These are phyloP conservation scores for Trametes meyenii DNA, from an alignment of 768 basidiomycete genomes.

Conservation along the genomic window DNA sequence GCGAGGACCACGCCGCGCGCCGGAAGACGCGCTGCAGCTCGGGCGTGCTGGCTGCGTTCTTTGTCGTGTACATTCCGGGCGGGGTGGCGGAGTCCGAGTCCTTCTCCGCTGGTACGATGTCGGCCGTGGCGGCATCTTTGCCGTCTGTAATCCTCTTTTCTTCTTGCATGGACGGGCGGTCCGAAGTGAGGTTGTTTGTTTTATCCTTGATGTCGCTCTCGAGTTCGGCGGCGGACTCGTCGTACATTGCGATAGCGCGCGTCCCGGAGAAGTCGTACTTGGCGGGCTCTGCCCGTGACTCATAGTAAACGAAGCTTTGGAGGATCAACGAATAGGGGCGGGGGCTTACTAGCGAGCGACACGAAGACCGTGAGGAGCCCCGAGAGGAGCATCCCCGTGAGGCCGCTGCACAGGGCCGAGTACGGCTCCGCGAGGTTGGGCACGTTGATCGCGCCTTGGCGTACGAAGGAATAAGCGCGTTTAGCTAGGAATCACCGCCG, in stretches of 20 bases:
- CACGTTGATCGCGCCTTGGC: constrained; percentile 36
- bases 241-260: constrained; percentile 36
- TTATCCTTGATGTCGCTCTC: too few species aligned
- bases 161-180: neutral
- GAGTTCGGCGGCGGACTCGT: constrained; percentile 9
- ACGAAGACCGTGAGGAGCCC: constrained; percentile 36
- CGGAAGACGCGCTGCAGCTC: constrained; percentile 32
- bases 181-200: neutral
- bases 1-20: constrained; percentile 35
- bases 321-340: neutral
- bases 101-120: neutral
- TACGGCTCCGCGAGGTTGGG: constrained; percentile 38
- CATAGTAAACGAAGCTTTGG: neutral
- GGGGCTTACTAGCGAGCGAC: constrained; percentile 33
- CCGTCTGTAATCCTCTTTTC: neutral
- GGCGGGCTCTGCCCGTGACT: constrained; percentile 30
- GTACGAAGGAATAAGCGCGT: too few species aligned
- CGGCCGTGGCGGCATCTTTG: constrained; percentile 11
- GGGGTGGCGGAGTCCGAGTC: neutral
- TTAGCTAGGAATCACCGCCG: too few species aligned
- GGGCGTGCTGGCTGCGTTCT: constrained; percentile 3
- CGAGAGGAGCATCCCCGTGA: constrained; percentile 36
- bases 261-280: constrained; percentile 40
- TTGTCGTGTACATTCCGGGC: neutral
- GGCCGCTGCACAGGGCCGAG: constrained; percentile 40